Evolutionary conservation across 2,329 filamentous ascomycete species (phyloP), one percentile per base, ranked within the genome.

Genomic region (Microcyclosporella mali): DNA sequence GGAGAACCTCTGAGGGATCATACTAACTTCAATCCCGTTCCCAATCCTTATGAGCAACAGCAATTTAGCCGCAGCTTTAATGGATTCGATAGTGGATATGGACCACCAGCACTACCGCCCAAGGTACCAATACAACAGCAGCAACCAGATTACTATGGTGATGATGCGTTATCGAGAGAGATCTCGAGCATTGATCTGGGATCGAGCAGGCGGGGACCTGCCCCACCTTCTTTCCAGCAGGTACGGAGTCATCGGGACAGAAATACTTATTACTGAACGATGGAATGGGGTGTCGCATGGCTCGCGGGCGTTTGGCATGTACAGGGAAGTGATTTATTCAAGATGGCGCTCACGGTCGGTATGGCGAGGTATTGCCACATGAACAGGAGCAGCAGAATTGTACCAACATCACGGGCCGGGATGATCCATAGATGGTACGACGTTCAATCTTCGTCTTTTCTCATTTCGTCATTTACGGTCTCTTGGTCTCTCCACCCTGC

Each of bases 121-220:
- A 52, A 55, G 30, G 46, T 55, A 9, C 52, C 51, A 9, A 39
- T 54, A 4, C 44, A 47, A 32, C 47, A 46, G 28, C 44, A 46
- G 28, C 38, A 42, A 10, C 37, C 39, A 8, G 38, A 66, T 29
- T 49, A 45, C 14, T 56, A 52, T 12, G 18, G 73, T 73, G 43
- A 70, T 77, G 49, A 71, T 73, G 78, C 82, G 15, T 66, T 89
- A 40, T 75, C 84, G 64, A 72, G 86, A 50, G 85, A 89, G 66
- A 76, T 89, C 72, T 79, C 64, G 48, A 66, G 61, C 50, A 70
- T 72, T 47, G 69, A 73, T 48, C 65, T 72, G 48, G 67, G 70
- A 15, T 27, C 45, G 6, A 46, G 47, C 18, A 43, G 47, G 30
- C 37, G 46, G 7, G 21, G 21, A 9, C 37, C 30, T 15, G 46